A percentile compares a stretch with the other conserved stretches of the same genome.
These are phyloP conservation scores for Lasiosphaeria ovina DNA, from an alignment of 495 filamentous ascomycete species.

Conservation along the genomic window DNA sequence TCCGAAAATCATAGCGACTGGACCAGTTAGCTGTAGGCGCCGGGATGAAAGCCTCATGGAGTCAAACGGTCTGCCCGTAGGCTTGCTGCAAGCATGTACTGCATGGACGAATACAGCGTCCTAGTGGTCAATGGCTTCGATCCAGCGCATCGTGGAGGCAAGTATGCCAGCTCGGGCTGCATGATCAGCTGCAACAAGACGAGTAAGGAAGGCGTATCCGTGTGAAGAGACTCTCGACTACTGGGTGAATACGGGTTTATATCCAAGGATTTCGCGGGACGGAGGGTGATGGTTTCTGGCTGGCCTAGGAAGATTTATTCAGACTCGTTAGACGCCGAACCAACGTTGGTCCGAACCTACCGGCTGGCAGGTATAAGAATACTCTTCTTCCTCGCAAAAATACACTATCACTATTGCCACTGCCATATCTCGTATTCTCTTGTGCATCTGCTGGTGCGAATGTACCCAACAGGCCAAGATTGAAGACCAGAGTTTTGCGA, in stretches of 20 bases:
- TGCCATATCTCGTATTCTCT: neutral
- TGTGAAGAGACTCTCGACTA: constrained; percentile 3
- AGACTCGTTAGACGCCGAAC: constrained; percentile 1
- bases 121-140: constrained; percentile 3
- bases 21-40: too few species aligned
- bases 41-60: too few species aligned
- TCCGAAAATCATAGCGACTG: too few species aligned
- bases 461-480: neutral
- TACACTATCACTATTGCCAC: constrained; percentile 1
- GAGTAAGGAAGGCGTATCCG: constrained; percentile 6
- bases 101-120: neutral
- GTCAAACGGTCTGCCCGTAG: too few species aligned
- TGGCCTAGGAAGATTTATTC: neutral
- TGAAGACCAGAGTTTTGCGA: constrained; percentile 1
- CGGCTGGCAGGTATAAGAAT: constrained; percentile 6
- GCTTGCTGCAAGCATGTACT: too few species aligned
- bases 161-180: constrained; percentile 3
- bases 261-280: neutral
- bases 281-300: neutral
- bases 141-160: constrained; percentile 2
- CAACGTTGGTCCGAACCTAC: neutral
- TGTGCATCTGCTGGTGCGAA: constrained; percentile 4
- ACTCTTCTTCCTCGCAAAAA: constrained; percentile 2
- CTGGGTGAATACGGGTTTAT: neutral
- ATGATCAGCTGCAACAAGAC: constrained; percentile 1